Percentiles rank a stretch among this genome's conserved stretches.
Conservation (phyloP, 176 grass and related monocot genomes). For the Rhynchospora tenuis region DNA sequence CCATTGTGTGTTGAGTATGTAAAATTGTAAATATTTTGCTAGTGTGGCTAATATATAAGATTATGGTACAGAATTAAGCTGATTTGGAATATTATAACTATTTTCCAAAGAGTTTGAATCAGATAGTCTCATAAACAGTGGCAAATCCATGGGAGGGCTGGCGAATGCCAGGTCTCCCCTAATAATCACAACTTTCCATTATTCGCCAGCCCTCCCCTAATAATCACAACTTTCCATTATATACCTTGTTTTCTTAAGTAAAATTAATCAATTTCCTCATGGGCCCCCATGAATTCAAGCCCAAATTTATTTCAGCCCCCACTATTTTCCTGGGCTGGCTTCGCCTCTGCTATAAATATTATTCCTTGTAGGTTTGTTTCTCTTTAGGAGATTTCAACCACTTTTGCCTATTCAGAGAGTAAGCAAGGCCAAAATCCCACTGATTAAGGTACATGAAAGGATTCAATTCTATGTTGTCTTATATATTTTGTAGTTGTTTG, state of each 20-base stretch:
- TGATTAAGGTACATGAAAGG: constrained; percentile 23
- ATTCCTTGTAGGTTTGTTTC: constrained; percentile 17
- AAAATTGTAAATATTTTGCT: neutral
- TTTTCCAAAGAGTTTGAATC: neutral
- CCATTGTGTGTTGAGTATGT: neutral
- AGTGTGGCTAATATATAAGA: neutral
- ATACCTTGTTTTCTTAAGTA: no score
- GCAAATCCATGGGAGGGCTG: no score
- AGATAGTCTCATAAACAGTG: constrained; percentile 1
- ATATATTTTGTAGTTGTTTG: neutral
- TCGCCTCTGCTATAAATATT: no score
- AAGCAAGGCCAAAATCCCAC: constrained; percentile 14
- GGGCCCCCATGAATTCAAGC: no score
- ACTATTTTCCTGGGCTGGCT: no score
- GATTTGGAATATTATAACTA: neutral
- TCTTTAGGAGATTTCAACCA: constrained; percentile 1
- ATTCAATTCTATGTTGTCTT: neutral
- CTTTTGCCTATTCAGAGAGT: neutral
- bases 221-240: no score
- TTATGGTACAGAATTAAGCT: neutral
- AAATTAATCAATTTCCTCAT: no score
- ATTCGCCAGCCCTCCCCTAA: no score
- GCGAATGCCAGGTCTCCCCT: no score
- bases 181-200: no score
- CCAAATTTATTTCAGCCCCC: no score